Evolutionary conservation across 78 protist species (phyloP).

Genomic region (Speleostelium caveatum): DNA sequence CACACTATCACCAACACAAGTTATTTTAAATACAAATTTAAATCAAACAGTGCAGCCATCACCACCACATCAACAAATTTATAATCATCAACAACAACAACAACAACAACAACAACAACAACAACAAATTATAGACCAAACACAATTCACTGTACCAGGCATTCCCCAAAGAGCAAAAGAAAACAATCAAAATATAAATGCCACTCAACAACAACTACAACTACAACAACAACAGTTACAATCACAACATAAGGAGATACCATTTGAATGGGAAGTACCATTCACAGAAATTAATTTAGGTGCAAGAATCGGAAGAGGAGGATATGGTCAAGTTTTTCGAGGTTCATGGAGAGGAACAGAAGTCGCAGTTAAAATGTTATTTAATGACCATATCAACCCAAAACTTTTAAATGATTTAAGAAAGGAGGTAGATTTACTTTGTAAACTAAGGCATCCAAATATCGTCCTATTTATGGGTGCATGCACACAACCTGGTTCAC

Average conservation of each 20-base stretch:
- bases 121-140: not conserved
- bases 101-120: conserved; percentile 12
- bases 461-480: conserved; percentile 86
- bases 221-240: not conserved
- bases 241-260: conserved; percentile 4
- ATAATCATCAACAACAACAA: not conserved
- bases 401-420: conserved; percentile 42
- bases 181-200: not conserved
- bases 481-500: conserved; percentile 79
- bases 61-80: not conserved
- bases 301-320: conserved; percentile 58
- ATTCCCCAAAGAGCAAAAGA: too few relatives aligned
- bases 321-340: conserved; percentile 75
- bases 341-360: conserved; percentile 79
- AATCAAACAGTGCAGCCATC: not conserved
- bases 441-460: conserved; percentile 80
- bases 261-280: conserved; percentile 78
- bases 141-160: not conserved
- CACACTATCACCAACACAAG: conserved; percentile 33
- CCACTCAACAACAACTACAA: not conserved
- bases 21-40: not conserved
- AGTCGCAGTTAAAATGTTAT: conserved; percentile 71
- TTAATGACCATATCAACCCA: conserved; percentile 56
- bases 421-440: conserved; percentile 68
- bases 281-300: conserved; percentile 51